phyloP scores from a whole-genome alignment of 352 stramenopile genomes.

The Globisporangium nunn region DNA sequence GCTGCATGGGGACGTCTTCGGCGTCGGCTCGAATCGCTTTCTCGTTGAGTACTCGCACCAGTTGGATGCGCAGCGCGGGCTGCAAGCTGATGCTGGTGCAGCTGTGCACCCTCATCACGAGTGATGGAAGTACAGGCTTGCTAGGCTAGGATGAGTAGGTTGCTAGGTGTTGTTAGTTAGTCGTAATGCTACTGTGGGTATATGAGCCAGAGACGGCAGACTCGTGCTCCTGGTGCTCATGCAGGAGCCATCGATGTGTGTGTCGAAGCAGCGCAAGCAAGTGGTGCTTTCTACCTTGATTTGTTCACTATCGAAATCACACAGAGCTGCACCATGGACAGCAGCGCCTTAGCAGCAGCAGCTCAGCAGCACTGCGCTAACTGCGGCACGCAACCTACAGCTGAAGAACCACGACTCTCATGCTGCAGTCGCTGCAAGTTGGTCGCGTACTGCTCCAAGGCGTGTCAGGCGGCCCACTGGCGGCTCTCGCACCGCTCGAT shows the following conservation, averaged over 20 bases:
- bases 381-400: slow-evolving; percentile 12
- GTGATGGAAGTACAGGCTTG: background rate
- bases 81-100: background rate
- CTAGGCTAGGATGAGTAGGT: background rate
- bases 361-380: slow-evolving; percentile 3
- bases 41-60: slow-evolving; percentile 77
- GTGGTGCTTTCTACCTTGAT: background rate
- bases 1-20: slow-evolving; percentile 75
- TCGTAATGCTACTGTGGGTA: background rate
- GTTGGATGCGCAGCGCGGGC: slow-evolving; percentile 19
- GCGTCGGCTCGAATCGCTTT: slow-evolving; percentile 78
- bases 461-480: slow-evolving; percentile 51
- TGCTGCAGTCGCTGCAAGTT: slow-evolving; percentile 53
- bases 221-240: too few species aligned
- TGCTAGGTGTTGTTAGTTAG: background rate
- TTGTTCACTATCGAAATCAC: background rate
- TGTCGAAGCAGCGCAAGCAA: too few species aligned
- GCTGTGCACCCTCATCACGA: background rate
- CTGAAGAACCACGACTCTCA: slow-evolving; percentile 5
- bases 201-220: background rate
- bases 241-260: too few species aligned
- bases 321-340: background rate
- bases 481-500: slow-evolving; percentile 22
- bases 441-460: slow-evolving; percentile 51
- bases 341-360: too few species aligned